Conservation (phyloP, 257 asterid species). For the Galeopsis tetrahit region DNA sequence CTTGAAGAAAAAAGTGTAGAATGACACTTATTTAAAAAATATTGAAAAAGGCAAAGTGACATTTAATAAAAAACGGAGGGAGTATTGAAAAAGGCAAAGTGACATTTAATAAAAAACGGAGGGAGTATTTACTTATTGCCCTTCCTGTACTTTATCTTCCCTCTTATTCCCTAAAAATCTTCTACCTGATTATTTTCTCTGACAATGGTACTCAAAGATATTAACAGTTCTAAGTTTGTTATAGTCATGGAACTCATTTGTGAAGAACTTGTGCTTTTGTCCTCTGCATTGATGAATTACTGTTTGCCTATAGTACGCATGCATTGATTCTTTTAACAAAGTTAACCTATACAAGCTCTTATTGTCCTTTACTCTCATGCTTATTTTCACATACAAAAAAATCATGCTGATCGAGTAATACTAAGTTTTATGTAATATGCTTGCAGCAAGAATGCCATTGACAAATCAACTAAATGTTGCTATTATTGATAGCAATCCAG, state of each 20-base stretch:
- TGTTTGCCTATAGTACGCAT: background rate
- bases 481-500: conserved; percentile 94
- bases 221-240: background rate
- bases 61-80: no score
- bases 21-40: no score
- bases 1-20: no score
- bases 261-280: conserved; percentile 3
- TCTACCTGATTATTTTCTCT: no score
- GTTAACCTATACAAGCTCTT: background rate
- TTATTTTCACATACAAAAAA: conserved; percentile 17
- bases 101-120: no score
- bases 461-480: conserved; percentile 78
- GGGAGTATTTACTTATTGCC: no score
- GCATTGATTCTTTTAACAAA: background rate
- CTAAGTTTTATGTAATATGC: conserved; percentile 28
- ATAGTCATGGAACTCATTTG: background rate
- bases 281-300: conserved; percentile 1
- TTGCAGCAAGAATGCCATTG: conserved; percentile 82
- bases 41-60: no score
- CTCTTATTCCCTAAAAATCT: no score
- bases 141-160: no score
- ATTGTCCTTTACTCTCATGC: conserved; percentile 9
- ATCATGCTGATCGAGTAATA: conserved; percentile 15
- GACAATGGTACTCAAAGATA: conserved; percentile 1
- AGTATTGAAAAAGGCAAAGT: no score